Conservation (phyloP, 345 rosid genomes). For the Eutrema japonicum region DNA sequence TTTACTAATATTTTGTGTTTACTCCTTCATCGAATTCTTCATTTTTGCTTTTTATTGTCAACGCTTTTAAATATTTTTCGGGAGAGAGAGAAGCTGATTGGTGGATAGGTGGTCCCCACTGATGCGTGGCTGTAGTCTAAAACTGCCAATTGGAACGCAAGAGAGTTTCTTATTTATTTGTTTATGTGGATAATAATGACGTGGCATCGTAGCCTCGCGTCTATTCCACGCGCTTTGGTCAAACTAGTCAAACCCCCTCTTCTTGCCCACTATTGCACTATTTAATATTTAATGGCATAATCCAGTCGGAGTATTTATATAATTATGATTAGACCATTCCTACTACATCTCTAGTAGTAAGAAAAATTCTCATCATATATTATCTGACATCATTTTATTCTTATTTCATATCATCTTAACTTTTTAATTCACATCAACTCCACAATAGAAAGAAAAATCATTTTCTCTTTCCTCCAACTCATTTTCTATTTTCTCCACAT, state of each 20-base stretch:
- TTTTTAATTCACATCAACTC: too few relatives aligned
- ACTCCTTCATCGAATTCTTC: too few relatives aligned
- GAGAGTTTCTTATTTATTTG: background rate
- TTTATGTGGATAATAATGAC: conserved; percentile 2
- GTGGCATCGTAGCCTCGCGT: background rate
- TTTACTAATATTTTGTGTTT: too few relatives aligned
- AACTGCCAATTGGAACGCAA: conserved; percentile 2
- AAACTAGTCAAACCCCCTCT: background rate
- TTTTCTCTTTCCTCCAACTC: too few relatives aligned
- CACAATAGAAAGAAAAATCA: too few relatives aligned
- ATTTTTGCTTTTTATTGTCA: background rate
- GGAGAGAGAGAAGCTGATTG: conserved; percentile 5
- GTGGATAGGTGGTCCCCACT: background rate
- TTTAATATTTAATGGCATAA: background rate
- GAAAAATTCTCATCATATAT: too few relatives aligned
- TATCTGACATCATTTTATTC: too few relatives aligned
- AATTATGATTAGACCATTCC: too few relatives aligned
- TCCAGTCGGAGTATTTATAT: too few relatives aligned
- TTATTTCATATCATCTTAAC: too few relatives aligned
- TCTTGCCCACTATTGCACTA: background rate
- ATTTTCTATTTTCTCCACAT: too few relatives aligned
- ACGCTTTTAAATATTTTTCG: background rate
- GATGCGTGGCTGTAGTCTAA: background rate
- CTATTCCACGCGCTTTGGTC: background rate
- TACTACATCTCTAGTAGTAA: too few relatives aligned